Evolutionary conservation across 2,329 filamentous ascomycete species (phyloP), one percentile per base, ranked within the genome.

Genomic region (Mariannaea sp.): DNA sequence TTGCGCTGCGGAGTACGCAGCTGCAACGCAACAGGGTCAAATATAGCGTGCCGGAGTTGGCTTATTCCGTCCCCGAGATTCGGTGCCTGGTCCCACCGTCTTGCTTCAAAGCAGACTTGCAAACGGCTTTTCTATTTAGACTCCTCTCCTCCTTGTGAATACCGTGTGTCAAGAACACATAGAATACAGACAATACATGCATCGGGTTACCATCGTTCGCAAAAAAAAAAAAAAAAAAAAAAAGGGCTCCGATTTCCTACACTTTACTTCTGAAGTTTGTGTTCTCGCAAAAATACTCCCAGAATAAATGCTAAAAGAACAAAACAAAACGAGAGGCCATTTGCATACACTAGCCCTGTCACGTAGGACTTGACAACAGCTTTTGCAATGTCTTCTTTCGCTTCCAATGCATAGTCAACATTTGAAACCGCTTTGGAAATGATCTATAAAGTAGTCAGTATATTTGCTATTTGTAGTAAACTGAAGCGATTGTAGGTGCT

Each of bases 391-490:
- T 45, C 35, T 3, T 30, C 42, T 22, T 45, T 45, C 2, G 30
- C 42, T 13, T 26, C 8, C 2, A 35, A 32, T 9, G 30, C 22
- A 16, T 45, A 45, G 10, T 45, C 42, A 12, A 45, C 42, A 9
- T 16, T 45, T 26, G 42, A 45, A 12, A 45, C 42, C 3, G 42
- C 42, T 26, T 45, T 45, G 8, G 42, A 45, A 13, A 45, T 45
- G 22, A 45, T 35, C 42, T 45, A 14, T 2, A 44, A 14, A 44
- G 19, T 44, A 16, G 33, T 27, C 13, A 6, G 5, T 8, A 24
- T 24, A 8, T 24, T 24, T 24, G n/a, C n/a, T n/a, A n/a, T 20
- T 4, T 22, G 7, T 4, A 8, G 2, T 33, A 5, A 5, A 16
- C 5, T 3, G 8, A 3, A 14, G 3, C n/a, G 7, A 7, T 26